Evolutionary conservation across 805 yeast species (phyloP), one percentile per base, ranked within the genome.

Genomic region (Metschnikowia vanudenii): DNA sequence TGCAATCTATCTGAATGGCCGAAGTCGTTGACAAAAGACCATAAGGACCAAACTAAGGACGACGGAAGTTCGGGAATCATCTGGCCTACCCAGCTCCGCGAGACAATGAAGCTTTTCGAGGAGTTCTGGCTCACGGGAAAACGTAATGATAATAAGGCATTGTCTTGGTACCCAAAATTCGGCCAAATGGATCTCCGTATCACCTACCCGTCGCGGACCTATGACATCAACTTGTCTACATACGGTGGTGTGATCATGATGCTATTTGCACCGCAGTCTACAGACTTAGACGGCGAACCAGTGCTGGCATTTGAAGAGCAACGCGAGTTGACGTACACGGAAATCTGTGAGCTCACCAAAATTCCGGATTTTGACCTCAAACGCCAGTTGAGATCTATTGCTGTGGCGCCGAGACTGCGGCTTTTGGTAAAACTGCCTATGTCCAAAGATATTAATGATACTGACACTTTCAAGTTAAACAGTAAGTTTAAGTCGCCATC

Each of bases 121-220:
- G 72, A 69, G 44, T 72, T 58, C 51, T 73, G 77, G 77, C 54
- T 56, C 39, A 54, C 64, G 11, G 71, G 65, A 6, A 68, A 69
- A 50, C 64, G 66, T 42, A 71, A 73, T 50, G 70, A 68, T 39
- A 72, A 67, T 49, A 72, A 72, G 51, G 61, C 74, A 4, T 58
- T 73, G 41, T 70, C 58, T 46, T 94, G 97, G 97, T 83, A 89
- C 31, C 88, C 91, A 19, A 82, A 82, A 53, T 79, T 88, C 58
- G 96, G 97, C 5, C 80, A 88, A 5, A 83, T 88, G 48, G 97
- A 91, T 57, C 73, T 92, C 45, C 74, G 85, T 42, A 82, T 85
- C 55, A 75, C 82, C 30, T 86, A 84, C 54, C 82, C 84, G 4
- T 76, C 81, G 28, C 77, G 80, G 39, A 78, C 84, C 1, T 91